Evolutionary conservation across 2,329 filamentous ascomycete genomes (phyloP).

Genomic region (Talaromyces sp.): DNA sequence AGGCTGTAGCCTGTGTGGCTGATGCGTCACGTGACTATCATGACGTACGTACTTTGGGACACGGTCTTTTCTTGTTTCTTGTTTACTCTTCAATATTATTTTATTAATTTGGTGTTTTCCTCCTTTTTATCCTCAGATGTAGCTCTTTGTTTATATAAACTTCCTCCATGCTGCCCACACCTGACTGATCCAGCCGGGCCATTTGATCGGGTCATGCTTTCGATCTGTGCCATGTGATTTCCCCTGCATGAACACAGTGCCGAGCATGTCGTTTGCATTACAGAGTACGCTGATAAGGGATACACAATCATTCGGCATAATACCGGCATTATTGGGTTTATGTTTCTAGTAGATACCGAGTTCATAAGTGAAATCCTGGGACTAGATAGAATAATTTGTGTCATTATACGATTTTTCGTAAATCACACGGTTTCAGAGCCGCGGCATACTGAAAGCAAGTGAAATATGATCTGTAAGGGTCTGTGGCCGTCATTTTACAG

Average conservation of each 20-base stretch:
- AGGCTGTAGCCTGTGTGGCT: neutral
- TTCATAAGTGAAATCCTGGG: too few species aligned
- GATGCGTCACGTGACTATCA: constrained; percentile 4
- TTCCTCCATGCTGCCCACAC: neutral
- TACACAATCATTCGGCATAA: constrained; percentile 4
- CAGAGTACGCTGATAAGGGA: neutral
- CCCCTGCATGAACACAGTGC: constrained; percentile 6
- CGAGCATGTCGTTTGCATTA: neutral
- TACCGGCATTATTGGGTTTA: too few species aligned
- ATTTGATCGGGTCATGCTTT: neutral
- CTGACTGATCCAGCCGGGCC: neutral
- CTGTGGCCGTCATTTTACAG: too few species aligned
- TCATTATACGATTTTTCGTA: too few species aligned
- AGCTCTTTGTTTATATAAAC: neutral
- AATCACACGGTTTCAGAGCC: too few species aligned
- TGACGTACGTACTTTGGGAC: neutral
- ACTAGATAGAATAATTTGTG: too few species aligned
- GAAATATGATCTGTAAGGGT: too few species aligned
- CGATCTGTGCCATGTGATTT: neutral
- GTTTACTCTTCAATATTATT: too few species aligned
- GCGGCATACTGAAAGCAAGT: too few species aligned
- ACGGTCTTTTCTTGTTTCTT: too few species aligned
- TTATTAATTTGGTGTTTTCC: neutral
- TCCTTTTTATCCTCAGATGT: neutral
- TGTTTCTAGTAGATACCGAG: too few species aligned